Percentiles rank a stretch among this genome's conserved stretches.
phyloP scores from a whole-genome alignment of 805 yeast genomes.

The Wickerhamiella vanderwaltii region DNA sequence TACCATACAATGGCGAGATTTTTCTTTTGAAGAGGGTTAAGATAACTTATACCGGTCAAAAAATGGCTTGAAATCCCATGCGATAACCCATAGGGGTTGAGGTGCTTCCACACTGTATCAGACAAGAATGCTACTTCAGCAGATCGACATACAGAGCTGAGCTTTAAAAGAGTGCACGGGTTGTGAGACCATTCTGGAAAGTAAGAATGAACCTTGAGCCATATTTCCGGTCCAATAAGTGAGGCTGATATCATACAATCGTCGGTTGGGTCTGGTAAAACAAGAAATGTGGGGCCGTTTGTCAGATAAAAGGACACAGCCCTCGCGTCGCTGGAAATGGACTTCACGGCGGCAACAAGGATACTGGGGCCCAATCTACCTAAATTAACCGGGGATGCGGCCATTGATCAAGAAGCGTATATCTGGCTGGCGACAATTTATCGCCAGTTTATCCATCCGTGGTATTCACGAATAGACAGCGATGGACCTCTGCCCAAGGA shows the following conservation, averaged over 20 bases:
- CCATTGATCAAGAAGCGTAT: slow-evolving; percentile 9
- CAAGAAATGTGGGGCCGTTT: no score
- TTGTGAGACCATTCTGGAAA: neutral
- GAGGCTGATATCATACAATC: neutral
- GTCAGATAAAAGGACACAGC: neutral
- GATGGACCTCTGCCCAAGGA: slow-evolving; percentile 12
- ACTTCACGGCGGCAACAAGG: neutral
- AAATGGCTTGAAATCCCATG: neutral
- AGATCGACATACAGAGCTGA: neutral
- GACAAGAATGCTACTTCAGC: neutral
- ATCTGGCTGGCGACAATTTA: slow-evolving; percentile 11
- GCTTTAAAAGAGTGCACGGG: neutral
- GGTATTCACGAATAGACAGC: slow-evolving; percentile 9
- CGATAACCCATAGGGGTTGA: neutral
- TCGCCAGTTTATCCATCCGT: slow-evolving; percentile 10
- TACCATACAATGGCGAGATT: neutral
- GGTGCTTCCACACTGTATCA: neutral
- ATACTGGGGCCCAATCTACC: slow-evolving; percentile 4
- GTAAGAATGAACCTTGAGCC: neutral
- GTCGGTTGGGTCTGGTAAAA: no score
- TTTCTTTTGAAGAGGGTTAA: neutral
- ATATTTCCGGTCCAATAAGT: neutral
- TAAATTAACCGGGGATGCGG: neutral
- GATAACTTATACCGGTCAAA: neutral
- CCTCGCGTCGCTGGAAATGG: neutral